Base-by-base conservation (phyloP, 2,329 filamentous ascomycete species). In the Aspergillus sp. region DNA sequence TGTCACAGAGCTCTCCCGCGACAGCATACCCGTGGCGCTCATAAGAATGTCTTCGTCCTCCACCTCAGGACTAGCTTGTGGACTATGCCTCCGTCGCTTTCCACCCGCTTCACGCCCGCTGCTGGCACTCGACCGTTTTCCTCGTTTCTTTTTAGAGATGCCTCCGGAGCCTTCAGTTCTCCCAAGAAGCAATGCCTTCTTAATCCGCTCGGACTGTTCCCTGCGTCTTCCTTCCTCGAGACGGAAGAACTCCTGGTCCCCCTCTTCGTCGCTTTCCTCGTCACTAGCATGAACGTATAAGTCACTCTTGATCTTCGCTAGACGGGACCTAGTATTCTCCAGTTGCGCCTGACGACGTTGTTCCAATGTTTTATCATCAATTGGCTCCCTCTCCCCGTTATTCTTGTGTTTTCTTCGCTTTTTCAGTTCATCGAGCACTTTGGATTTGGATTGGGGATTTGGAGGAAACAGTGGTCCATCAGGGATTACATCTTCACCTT, bases 191-290 rank as follows among this genome's bases (percentile, higher is more conserved):
- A 85, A 62, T 5, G 79, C 79, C 50, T 80, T 77, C 55, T 77
- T 76, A 56, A 85, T 78, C 15, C 78, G 76, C 32, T 77, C 73
- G 26, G 74, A 75, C 51, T 82, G 83, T 48, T 82, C 82, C 62
- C 85, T 81, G 48, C 89, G 80, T 58, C 88, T 80, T 62, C 82
- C 77, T 71, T 88, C 86, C 74, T 97, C 93, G 15, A 84, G 81
- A 2, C 83, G 86, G 74, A 93, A 97, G 75, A 97, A 97, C 18
- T 84, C 85, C 20, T 71, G 79, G 74, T 90, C 85, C 56, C 85
- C 84, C 47, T 92, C 91, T 34, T 83, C 86, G 67, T 96, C 91
- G n/a, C 84, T 88, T 64, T 96, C 92, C 53, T 98, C 95, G 70
- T 98, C 95, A 64, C 89, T 91, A 38, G 88, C 87, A 57, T 89